These are phyloP conservation scores for Fusarium sp. DNA, from an alignment of 2,329 filamentous ascomycete species.

Conservation along the genomic window DNA sequence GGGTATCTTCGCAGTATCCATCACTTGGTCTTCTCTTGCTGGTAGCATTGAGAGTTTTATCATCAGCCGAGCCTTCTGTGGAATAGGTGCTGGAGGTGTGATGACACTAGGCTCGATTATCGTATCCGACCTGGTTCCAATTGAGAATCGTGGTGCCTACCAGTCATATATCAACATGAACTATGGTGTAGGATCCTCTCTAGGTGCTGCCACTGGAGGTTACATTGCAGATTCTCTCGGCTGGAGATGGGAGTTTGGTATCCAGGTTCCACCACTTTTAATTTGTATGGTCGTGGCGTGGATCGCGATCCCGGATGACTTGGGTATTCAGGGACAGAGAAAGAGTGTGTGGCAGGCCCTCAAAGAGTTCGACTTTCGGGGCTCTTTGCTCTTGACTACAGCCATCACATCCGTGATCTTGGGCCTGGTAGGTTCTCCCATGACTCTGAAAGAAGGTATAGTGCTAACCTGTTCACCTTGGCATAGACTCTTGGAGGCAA, in stretches of 20 bases:
- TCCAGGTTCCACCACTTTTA: conserved; percentile 67
- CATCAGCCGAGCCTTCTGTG: conserved; percentile 75
- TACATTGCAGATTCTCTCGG: conserved; percentile 76
- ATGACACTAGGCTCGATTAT: conserved; percentile 78
- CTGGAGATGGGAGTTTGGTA: conserved; percentile 79
- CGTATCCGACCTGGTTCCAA: conserved; percentile 78
- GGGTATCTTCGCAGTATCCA: conserved; percentile 72
- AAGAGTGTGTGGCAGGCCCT: conserved; percentile 62
- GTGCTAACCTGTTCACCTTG: conserved; percentile 18
- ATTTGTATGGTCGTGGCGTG: conserved; percentile 60
- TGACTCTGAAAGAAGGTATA: not conserved
- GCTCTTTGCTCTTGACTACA: conserved; percentile 64
- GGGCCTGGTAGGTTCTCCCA: conserved; percentile 61
- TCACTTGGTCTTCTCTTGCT: conserved; percentile 76
- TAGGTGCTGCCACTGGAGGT: conserved; percentile 77
- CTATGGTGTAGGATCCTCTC: conserved; percentile 68
- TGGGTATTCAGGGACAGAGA: conserved; percentile 62
- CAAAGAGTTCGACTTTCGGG: conserved; percentile 67
- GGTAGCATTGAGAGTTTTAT: conserved; percentile 77
- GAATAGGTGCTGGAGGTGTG: conserved; percentile 78
- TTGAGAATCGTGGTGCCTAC: conserved; percentile 75
- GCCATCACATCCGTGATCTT: conserved; percentile 69
- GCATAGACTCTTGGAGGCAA: conserved; percentile 71
- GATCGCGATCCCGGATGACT: conserved; percentile 62
- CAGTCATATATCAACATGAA: conserved; percentile 77